These are phyloP conservation scores for Rhinocladiella similis DNA, from an alignment of 2,329 filamentous ascomycete species.

Conservation along the genomic window DNA sequence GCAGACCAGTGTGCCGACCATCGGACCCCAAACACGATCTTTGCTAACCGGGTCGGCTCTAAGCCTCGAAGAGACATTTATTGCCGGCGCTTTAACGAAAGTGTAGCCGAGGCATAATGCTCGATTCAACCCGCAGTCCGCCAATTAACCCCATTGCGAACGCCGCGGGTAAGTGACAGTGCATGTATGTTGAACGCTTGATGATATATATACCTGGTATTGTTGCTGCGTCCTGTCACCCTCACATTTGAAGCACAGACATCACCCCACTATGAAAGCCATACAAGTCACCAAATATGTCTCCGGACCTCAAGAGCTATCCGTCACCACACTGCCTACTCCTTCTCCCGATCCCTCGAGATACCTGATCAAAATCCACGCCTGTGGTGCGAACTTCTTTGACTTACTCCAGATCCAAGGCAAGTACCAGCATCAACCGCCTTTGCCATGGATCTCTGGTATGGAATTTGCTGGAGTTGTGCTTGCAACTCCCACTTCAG, in stretches of 20 bases:
- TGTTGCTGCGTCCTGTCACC: neutral
- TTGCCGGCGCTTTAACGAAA: too few species aligned
- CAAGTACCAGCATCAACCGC: conserved; percentile 91
- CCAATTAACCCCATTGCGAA: too few species aligned
- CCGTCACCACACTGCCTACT: conserved; percentile 71
- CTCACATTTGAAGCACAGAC: neutral
- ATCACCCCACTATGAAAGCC: conserved; percentile 23
- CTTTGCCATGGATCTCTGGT: conserved; percentile 84
- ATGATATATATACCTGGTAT: neutral
- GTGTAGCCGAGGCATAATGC: neutral
- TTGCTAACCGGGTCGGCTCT: neutral
- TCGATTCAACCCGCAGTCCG: too few species aligned
- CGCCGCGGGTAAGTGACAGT: too few species aligned
- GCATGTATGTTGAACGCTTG: too few species aligned
- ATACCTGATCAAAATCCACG: conserved; percentile 85
- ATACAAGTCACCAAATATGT: conserved; percentile 31
- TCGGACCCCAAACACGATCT: neutral
- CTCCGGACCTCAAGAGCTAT: conserved; percentile 77
- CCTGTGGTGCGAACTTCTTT: conserved; percentile 93
- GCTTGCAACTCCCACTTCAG: conserved; percentile 60
- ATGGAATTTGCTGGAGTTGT: conserved; percentile 83
- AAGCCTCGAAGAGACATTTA: too few species aligned
- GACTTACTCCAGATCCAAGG: conserved; percentile 93
- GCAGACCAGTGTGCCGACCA: neutral
- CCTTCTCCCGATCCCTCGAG: conserved; percentile 70